Conservation (phyloP, 1,139 yeast species). For the Scheffersomyces segobiensis region DNA sequence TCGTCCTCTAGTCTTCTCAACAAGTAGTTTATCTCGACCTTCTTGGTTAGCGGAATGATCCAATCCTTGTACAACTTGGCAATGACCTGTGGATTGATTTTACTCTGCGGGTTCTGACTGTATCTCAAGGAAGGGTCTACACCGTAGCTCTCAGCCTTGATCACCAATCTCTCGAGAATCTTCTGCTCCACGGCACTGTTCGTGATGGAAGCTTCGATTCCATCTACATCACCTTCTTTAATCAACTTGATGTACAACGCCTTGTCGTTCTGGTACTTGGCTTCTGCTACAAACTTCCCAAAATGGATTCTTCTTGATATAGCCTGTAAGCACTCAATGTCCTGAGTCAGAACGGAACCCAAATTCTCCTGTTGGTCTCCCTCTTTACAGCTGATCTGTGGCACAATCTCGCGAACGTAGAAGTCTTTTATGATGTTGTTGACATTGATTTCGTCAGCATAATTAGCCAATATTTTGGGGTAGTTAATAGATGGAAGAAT, state of each 20-base stretch:
- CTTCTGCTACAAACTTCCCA: constrained; percentile 96
- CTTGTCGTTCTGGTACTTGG: constrained; percentile 74
- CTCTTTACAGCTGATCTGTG: constrained; percentile 61
- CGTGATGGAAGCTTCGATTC: constrained; percentile 80
- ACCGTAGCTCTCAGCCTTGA: constrained; percentile 85
- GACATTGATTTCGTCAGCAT: constrained; percentile 73
- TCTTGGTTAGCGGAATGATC: constrained; percentile 91
- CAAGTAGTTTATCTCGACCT: constrained; percentile 90
- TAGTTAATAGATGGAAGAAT: constrained; percentile 78
- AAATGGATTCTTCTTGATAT: constrained; percentile 93
- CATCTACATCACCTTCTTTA: constrained; percentile 60
- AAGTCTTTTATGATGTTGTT: constrained; percentile 65
- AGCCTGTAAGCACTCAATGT: constrained; percentile 84
- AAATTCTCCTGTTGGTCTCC: constrained; percentile 85
- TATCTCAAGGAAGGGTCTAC: constrained; percentile 79
- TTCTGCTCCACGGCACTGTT: constrained; percentile 83
- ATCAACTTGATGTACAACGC: constrained; percentile 68
- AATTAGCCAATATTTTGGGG: constrained; percentile 75
- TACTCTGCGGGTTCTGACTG: constrained; percentile 68
- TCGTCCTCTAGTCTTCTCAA: constrained; percentile 77
- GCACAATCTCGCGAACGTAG: constrained; percentile 73
- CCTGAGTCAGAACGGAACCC: constrained; percentile 84
- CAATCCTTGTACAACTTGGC: constrained; percentile 82
- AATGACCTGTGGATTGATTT: constrained; percentile 77
- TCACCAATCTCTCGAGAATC: constrained; percentile 73